phyloP scores from a whole-genome alignment of 2,329 filamentous ascomycete genomes.

The Aspergillus hiratsukae region DNA sequence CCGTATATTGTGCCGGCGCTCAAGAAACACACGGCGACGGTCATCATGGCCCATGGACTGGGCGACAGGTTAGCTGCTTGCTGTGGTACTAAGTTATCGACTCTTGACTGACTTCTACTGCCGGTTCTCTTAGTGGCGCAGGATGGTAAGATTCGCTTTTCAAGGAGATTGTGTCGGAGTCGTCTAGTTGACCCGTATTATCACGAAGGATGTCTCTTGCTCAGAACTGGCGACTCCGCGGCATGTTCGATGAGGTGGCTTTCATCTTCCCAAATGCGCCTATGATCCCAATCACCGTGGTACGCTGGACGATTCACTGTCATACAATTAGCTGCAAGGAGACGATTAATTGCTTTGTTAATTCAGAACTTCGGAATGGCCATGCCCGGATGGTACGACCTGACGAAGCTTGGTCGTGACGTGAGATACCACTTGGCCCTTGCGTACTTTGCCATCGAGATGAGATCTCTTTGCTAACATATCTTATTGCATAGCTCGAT shows the following conservation, averaged over 20 bases:
- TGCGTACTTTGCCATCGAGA: neutral
- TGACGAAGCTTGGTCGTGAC: conserved; percentile 42
- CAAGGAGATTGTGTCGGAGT: neutral
- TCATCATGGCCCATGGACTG: conserved; percentile 90
- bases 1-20: conserved; percentile 73
- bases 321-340: neutral
- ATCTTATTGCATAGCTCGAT: conserved; percentile 28
- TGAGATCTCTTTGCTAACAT: neutral
- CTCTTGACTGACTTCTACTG: conserved; percentile 3
- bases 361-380: conserved; percentile 65
- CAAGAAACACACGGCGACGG: conserved; percentile 82
- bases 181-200: neutral
- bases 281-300: conserved; percentile 76
- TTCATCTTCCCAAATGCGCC: conserved; percentile 94
- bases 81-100: neutral
- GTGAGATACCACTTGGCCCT: conserved; percentile 27
- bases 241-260: conserved; percentile 81
- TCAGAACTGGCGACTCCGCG: conserved; percentile 77
- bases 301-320: conserved; percentile 40
- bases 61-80: conserved; percentile 66
- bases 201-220: conserved; percentile 63
- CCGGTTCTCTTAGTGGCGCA: conserved; percentile 38
- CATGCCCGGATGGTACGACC: conserved; percentile 68
- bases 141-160: conserved; percentile 38
- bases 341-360: neutral